Conservation (phyloP, 345 rosid genomes). For the Murraya paniculata region DNA sequence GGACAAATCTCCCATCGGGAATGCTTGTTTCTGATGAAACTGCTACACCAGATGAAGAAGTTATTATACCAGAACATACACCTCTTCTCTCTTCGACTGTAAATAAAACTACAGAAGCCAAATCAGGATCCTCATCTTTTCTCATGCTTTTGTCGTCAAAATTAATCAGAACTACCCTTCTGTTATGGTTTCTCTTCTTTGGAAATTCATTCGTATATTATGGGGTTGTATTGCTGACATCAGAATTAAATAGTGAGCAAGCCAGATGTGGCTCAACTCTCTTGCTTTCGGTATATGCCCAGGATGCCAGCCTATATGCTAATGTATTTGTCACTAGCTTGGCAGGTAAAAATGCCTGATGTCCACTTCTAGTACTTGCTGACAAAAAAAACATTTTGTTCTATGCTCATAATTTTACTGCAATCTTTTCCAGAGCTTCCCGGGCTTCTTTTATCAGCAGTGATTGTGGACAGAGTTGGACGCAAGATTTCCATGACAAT, state of each 20-base stretch:
- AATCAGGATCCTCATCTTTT: conserved; percentile 36
- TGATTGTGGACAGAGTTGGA: conserved; percentile 54
- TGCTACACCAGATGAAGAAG: conserved; percentile 16
- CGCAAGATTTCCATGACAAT: conserved; percentile 52
- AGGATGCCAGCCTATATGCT: conserved; percentile 29
- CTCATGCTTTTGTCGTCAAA: conserved; percentile 45
- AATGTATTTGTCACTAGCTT: conserved; percentile 45
- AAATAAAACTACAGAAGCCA: conserved; percentile 9
- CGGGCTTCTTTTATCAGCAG: conserved; percentile 57
- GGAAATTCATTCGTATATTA: conserved; percentile 61
- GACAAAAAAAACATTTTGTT: no score
- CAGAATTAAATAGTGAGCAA: conserved; percentile 41
- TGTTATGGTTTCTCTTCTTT: conserved; percentile 51
- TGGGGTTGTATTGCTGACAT: conserved; percentile 62
- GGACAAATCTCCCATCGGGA: conserved; percentile 40
- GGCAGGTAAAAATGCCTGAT: neutral
- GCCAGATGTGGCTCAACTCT: conserved; percentile 25
- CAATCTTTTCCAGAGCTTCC: conserved; percentile 45
- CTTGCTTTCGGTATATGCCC: conserved; percentile 8
- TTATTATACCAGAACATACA: conserved; percentile 13
- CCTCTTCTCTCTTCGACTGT: conserved; percentile 12
- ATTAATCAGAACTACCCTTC: conserved; percentile 43
- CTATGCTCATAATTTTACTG: no score
- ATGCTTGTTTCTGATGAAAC: conserved; percentile 38
- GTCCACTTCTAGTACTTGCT: no score